phyloP scores from a whole-genome alignment of 306 rosid genomes.

The Herpetospermum pedunculosum region DNA sequence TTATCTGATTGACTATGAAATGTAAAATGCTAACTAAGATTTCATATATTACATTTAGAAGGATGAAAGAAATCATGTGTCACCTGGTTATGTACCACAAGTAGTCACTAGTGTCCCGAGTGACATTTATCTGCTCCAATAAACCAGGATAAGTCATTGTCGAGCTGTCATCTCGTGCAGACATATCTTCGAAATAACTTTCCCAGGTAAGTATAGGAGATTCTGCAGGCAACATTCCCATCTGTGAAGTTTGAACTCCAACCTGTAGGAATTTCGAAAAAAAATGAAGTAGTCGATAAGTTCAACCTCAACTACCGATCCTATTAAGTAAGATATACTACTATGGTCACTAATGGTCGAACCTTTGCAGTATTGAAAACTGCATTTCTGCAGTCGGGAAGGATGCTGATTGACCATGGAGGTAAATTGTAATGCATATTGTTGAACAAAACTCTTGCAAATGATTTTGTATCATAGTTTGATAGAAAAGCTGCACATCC shows the following conservation, averaged over 20 bases:
- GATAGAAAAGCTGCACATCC: slow-evolving; percentile 90
- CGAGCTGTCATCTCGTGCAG: slow-evolving; percentile 52
- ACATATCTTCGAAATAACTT: slow-evolving; percentile 59
- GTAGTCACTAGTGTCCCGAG: slow-evolving; percentile 81
- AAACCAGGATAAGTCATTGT: slow-evolving; percentile 53
- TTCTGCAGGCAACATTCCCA: slow-evolving; percentile 79
- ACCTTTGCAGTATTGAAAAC: slow-evolving; percentile 94
- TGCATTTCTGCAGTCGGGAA: slow-evolving; percentile 84
- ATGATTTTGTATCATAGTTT: slow-evolving; percentile 55
- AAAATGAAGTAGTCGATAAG: neutral
- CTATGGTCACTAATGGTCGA: slow-evolving; percentile 6
- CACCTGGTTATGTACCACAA: slow-evolving; percentile 91
- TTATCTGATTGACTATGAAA: neutral
- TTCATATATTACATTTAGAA: neutral
- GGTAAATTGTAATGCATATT: slow-evolving; percentile 91
- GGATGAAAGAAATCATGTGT: slow-evolving; percentile 14
- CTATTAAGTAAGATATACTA: neutral
- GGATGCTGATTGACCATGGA: slow-evolving; percentile 97
- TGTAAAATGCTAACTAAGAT: neutral
- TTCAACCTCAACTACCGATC: neutral
- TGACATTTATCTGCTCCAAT: slow-evolving; percentile 87
- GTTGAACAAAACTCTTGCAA: slow-evolving; percentile 72
- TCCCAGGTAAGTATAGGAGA: slow-evolving; percentile 59
- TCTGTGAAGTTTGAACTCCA: slow-evolving; percentile 89
- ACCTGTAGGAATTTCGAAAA: slow-evolving; percentile 36